Evolutionary conservation across 2,329 filamentous ascomycete species (phyloP), one percentile per base, ranked within the genome.

Genomic region (Allantophomopsis lycopodina): DNA sequence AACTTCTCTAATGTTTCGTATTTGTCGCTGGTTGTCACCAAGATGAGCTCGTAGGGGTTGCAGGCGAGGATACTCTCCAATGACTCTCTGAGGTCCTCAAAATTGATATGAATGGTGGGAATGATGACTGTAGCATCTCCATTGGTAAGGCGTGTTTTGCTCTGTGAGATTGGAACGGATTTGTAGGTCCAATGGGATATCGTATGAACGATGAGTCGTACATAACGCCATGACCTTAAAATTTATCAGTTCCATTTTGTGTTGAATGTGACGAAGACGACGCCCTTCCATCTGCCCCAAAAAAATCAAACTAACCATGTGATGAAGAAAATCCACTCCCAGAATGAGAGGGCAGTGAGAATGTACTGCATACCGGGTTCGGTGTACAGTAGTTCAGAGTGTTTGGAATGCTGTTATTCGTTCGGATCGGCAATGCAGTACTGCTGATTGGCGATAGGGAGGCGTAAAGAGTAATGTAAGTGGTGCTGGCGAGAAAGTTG

Each of bases 81-180:
- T 14, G 87, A 94, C 43, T 82, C 76, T 39, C 79, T 78, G 44
- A 96, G 69, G 55, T 93, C 85, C 51, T 87, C 79, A 44, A 89
- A 86, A 45, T 77, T 79, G 44, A 87, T 85, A 55, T 93, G 85
- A 47, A 96, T 87, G 10, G 88, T 93, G 7, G 89, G 89, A 44
- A 95, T 83, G 51, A 96, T 84, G 47, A 95, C 86, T 5, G 89
- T 94, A 52, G 94, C 87, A 72, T 96, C 85, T 50, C 83, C 65
- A 28, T 78, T 73, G 20, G 78, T 85, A 13, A 49, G 50, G 37
- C 51, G 54, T 35, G 69, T 78, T n/a, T 89, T 86, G 46, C 86
- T 83, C 42, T 76, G 74, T 32, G 86, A 82, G 40, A 89, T 81
- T 33, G 83, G 83, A 45, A 87, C 83, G 18, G 88, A 87, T 60